A percentile compares a stretch with the other conserved stretches of the same genome.
Conservation (phyloP, 2,329 filamentous ascomycete genomes). For the Sporothrix luriei region DNA sequence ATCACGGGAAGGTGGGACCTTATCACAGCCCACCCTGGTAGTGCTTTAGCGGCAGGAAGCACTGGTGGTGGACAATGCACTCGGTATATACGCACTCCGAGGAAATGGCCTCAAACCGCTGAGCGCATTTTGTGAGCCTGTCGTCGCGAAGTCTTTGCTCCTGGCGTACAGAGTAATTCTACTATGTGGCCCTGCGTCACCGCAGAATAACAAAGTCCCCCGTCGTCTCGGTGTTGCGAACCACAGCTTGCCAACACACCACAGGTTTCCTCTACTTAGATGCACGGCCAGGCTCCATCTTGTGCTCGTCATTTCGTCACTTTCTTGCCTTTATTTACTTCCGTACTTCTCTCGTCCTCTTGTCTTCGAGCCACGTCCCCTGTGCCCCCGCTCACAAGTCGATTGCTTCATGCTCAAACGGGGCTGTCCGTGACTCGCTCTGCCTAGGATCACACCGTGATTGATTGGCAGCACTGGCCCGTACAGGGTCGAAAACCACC, state of each 20-base stretch:
- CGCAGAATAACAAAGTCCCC: neutral
- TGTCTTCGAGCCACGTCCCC: neutral
- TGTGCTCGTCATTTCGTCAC: neutral
- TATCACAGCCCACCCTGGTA: neutral
- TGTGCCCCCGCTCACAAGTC: neutral
- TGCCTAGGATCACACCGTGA: neutral
- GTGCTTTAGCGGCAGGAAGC: neutral
- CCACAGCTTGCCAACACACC: slow-evolving; percentile 19
- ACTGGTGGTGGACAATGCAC: neutral
- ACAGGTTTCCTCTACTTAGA: neutral
- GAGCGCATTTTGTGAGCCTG: slow-evolving; percentile 14
- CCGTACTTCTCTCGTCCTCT: neutral
- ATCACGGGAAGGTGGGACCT: slow-evolving; percentile 13
- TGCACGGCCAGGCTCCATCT: slow-evolving; percentile 1
- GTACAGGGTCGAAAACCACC: neutral
- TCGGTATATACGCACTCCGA: slow-evolving; percentile 7
- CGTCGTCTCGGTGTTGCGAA: neutral
- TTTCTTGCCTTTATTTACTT: neutral
- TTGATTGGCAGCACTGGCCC: slow-evolving; percentile 13
- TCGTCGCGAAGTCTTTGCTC: slow-evolving; percentile 5
- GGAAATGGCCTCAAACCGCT: neutral
- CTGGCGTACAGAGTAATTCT: neutral
- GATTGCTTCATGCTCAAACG: neutral
- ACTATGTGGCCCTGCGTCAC: neutral
- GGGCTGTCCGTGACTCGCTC: neutral